Evolutionary conservation across 1,284 basidiomycete genomes (phyloP).

Genomic region (Cystobasidium pallidum): DNA sequence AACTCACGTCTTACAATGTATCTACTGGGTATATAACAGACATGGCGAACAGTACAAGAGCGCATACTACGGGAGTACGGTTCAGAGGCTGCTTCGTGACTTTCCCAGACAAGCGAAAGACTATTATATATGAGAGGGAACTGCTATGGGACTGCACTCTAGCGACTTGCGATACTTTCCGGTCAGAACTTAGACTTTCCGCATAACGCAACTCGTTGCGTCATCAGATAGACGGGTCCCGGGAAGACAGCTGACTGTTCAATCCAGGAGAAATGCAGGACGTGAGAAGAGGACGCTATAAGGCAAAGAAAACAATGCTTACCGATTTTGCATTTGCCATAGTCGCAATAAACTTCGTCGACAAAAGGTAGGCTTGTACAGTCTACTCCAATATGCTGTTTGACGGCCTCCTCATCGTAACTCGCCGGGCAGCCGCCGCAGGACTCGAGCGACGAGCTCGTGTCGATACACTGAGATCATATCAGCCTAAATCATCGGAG

Average conservation of each 20-base stretch:
- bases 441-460: slow-evolving; percentile 11
- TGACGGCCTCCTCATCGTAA: slow-evolving; percentile 45
- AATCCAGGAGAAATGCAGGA: not conserved
- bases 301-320: not conserved
- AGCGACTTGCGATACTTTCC: no score
- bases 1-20: not conserved
- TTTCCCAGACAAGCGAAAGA: no score
- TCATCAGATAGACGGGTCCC: slow-evolving; percentile 23
- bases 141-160: no score
- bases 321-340: slow-evolving; percentile 27
- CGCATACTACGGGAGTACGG: no score
- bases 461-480: slow-evolving; percentile 28
- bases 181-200: not conserved
- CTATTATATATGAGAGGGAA: no score
- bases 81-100: no score
- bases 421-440: slow-evolving; percentile 29
- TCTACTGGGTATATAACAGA: not conserved
- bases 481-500: not conserved
- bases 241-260: slow-evolving; percentile 25
- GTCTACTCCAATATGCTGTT: slow-evolving; percentile 6
- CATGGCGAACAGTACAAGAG: no score
- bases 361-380: slow-evolving; percentile 34
- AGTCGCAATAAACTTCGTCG: slow-evolving; percentile 24
- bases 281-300: not conserved
- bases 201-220: slow-evolving; percentile 23